Percentiles rank a stretch among this genome's conserved stretches.
Evolutionary conservation across 192 early-diverging fungal species (phyloP).

Genomic region (Gonapodya sp.): DNA sequence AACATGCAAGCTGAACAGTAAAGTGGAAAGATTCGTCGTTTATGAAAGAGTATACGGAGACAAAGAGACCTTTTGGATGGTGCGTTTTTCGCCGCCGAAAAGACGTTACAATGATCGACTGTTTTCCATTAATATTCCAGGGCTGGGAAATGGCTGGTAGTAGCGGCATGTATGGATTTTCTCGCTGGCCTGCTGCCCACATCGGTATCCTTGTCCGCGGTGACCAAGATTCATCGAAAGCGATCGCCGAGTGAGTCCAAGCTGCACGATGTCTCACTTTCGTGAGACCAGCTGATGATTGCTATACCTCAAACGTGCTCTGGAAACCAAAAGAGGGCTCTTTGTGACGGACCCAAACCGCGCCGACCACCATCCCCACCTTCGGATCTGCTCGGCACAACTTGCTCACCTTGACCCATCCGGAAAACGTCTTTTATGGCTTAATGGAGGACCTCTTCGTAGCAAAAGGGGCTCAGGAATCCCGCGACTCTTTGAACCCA

Average conservation of each 20-base stretch:
- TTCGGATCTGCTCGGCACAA: not conserved
- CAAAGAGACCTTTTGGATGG: constrained; percentile 17
- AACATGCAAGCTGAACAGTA: not conserved
- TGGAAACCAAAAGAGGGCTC: no score
- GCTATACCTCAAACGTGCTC: not conserved
- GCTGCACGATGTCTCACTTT: not conserved
- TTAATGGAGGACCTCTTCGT: not conserved
- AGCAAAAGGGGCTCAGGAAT: not conserved
- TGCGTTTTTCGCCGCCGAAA: not conserved
- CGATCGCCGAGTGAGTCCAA: not conserved
- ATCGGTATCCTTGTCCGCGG: not conserved
- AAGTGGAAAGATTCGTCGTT: not conserved
- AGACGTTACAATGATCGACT: not conserved
- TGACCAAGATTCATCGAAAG: not conserved
- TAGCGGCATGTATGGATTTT: not conserved
- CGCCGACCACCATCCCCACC: not conserved
- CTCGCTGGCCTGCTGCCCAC: not conserved
- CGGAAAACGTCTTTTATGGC: not conserved
- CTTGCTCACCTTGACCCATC: not conserved
- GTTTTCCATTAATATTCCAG: no score
- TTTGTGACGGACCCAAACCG: not conserved
- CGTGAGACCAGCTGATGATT: not conserved
- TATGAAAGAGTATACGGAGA: constrained; percentile 7
- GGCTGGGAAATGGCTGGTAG: not conserved
- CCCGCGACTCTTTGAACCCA: not conserved